Base-by-base conservation (phyloP, 768 basidiomycete genomes). In the Sporobolomyces roseus region DNA sequence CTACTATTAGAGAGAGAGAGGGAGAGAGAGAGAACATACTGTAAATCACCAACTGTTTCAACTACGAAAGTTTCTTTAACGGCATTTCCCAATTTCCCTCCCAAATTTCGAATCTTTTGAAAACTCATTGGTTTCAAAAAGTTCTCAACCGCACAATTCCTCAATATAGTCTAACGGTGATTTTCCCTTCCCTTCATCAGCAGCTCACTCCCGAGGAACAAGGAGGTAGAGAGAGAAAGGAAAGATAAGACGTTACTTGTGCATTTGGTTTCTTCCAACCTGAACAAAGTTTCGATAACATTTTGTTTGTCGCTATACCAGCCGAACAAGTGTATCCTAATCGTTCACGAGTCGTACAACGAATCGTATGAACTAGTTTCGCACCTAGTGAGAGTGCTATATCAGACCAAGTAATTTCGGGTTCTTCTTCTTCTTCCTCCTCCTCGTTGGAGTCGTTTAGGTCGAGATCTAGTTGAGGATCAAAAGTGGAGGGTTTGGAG, bases 21-120 rank as follows among this genome's bases (percentile, higher is more conserved):
- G 2, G 9, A n/a, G 32, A 19, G n/a, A n/a, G n/a, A 3, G 6
- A 4, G 14, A 5, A 81, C 90, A 73, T 76, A 93, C 93, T 94
- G 79, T 61, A 98, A 82, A 75, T 99, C 94, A 0, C 86, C 89
- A 8, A 98, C 92, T 6, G 89, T 92, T 17, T 88, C 88, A 8
- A 85, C 93, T 74, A 89, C 89, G 74, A 90, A 97, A 76, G 92
- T 88, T 68, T 86, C 85, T 2, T 91, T 91, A 32, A 99, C 81
- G 3, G 90, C 87, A 60, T 85, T 83, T 2, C 96, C 96, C 1
- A 98, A 84, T 79, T 98, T 99, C 21, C 96, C 96, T 3, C 96
- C 96, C 0, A 99, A 81, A 74, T 90, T 91, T 16, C 96, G 85
- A 76, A 99, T 98, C 83, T 92, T 92, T 70, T 90, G 90, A 75